These are phyloP conservation scores for Barnettozyma vustinii DNA, from an alignment of 805 yeast genomes.

Conservation along the genomic window DNA sequence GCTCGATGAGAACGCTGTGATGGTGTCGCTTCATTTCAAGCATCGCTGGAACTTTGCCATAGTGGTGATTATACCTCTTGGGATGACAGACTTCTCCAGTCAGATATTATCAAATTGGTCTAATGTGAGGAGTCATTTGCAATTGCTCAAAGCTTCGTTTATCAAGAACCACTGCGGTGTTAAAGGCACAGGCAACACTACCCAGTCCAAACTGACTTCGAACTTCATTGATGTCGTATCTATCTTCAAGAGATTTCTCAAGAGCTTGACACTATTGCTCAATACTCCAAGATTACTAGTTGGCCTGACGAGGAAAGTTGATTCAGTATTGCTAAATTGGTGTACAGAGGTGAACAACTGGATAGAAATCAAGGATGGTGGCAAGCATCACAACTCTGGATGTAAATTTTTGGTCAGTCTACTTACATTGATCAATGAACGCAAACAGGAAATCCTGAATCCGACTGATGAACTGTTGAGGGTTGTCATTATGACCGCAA, in stretches of 20 bases:
- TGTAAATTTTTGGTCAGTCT: constrained; percentile 21
- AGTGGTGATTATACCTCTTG: constrained; percentile 27
- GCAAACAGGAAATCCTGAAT: constrained; percentile 13
- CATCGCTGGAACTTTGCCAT: constrained; percentile 26
- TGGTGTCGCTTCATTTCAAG: constrained; percentile 31
- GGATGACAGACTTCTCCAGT: constrained; percentile 23
- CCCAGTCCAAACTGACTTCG: constrained; percentile 7
- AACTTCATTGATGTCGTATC: constrained; percentile 22
- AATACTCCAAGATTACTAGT: constrained; percentile 33
- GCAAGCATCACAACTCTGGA: constrained; percentile 17
- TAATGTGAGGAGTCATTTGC: constrained; percentile 25
- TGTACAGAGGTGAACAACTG: constrained; percentile 34
- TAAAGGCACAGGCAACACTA: not conserved
- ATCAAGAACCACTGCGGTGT: constrained; percentile 16
- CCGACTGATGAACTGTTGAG: constrained; percentile 33
- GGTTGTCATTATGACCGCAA: constrained; percentile 52
- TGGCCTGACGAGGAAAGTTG: constrained; percentile 25
- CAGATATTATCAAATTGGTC: constrained; percentile 30
- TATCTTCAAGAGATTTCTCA: constrained; percentile 27
- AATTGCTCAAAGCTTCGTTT: constrained; percentile 25
- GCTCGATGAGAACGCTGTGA: constrained; percentile 26
- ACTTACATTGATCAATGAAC: constrained; percentile 14
- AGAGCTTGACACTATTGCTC: constrained; percentile 26
- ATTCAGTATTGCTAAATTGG: constrained; percentile 31
- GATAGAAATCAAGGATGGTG: constrained; percentile 40